Evolutionary conservation across 202 grass and related monocot species (phyloP).

Genomic region (Zoysia matrella): DNA sequence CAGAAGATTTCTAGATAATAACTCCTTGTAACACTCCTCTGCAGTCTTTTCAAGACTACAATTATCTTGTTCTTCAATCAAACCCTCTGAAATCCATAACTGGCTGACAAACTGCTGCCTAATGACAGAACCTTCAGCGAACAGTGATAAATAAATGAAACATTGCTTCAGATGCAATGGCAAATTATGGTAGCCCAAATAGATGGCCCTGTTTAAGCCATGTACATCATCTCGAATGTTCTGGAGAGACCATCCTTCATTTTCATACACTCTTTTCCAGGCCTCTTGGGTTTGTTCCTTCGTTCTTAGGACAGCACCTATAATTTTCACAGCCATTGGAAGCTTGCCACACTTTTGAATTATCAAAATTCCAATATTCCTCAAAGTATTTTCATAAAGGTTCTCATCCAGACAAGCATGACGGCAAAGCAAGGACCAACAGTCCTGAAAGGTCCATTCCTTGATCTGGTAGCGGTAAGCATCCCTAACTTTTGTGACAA

Average conservation of each 20-base stretch:
- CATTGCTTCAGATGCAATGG: slow-evolving; percentile 60
- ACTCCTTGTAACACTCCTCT: slow-evolving; percentile 58
- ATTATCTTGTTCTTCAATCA: slow-evolving; percentile 42
- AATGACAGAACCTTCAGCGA: slow-evolving; percentile 56
- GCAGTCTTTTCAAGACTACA: slow-evolving; percentile 45
- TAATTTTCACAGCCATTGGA: slow-evolving; percentile 55
- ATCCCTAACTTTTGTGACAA: slow-evolving; percentile 33
- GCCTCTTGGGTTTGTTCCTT: slow-evolving; percentile 34
- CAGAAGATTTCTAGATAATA: slow-evolving; percentile 58
- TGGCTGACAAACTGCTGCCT: slow-evolving; percentile 47
- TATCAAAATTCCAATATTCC: slow-evolving; percentile 47
- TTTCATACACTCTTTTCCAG: slow-evolving; percentile 54
- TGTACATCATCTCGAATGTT: slow-evolving; percentile 28
- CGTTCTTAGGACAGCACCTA: slow-evolving; percentile 54
- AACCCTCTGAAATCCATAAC: slow-evolving; percentile 67
- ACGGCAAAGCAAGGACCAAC: slow-evolving; percentile 53
- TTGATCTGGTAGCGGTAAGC: slow-evolving; percentile 43
- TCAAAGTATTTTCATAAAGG: slow-evolving; percentile 12
- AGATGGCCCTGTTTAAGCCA: slow-evolving; percentile 54
- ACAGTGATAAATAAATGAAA: slow-evolving; percentile 60
- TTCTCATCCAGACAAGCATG: slow-evolving; percentile 34
- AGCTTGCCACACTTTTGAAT: slow-evolving; percentile 58
- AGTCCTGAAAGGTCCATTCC: slow-evolving; percentile 34
- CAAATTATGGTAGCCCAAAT: slow-evolving; percentile 63
- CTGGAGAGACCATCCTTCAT: slow-evolving; percentile 45